These are phyloP conservation scores for Colletotrichum tamarilloi DNA, from an alignment of 2,329 filamentous ascomycete species.

Conservation along the genomic window DNA sequence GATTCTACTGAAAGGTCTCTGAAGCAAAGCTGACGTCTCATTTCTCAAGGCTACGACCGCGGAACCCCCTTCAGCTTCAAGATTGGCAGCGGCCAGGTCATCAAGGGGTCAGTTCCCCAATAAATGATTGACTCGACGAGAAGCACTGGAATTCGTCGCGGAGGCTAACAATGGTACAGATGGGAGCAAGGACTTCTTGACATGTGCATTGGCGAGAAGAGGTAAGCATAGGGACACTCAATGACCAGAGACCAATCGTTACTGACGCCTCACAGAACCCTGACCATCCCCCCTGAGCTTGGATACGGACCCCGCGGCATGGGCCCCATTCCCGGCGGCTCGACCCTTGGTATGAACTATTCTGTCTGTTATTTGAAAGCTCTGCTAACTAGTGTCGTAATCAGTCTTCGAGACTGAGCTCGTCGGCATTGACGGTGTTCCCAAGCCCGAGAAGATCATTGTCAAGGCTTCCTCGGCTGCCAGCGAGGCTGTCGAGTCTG, in stretches of 20 bases:
- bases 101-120: constrained; percentile 76
- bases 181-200: constrained; percentile 92
- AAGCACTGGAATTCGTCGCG: not conserved
- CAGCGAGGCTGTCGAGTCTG: constrained; percentile 45
- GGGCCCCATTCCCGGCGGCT: constrained; percentile 85
- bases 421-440: constrained; percentile 82
- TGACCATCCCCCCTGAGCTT: constrained; percentile 89
- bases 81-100: constrained; percentile 85
- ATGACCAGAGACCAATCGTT: constrained; percentile 8
- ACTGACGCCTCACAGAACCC: constrained; percentile 60
- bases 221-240: constrained; percentile 49
- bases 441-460: constrained; percentile 59
- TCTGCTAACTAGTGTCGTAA: not conserved
- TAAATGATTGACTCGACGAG: not conserved
- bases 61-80: constrained; percentile 81
- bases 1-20: not conserved
- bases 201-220: constrained; percentile 97
- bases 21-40: not conserved
- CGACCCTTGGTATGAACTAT: constrained; percentile 73
- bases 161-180: constrained; percentile 52
- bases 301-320: constrained; percentile 82
- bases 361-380: not conserved
- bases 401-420: constrained; percentile 92
- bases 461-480: constrained; percentile 49
- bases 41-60: constrained; percentile 74